Evolutionary conservation across 768 basidiomycete genomes (phyloP), one percentile per base, ranked within the genome.

Genomic region (Austroboletus eburneus): DNA sequence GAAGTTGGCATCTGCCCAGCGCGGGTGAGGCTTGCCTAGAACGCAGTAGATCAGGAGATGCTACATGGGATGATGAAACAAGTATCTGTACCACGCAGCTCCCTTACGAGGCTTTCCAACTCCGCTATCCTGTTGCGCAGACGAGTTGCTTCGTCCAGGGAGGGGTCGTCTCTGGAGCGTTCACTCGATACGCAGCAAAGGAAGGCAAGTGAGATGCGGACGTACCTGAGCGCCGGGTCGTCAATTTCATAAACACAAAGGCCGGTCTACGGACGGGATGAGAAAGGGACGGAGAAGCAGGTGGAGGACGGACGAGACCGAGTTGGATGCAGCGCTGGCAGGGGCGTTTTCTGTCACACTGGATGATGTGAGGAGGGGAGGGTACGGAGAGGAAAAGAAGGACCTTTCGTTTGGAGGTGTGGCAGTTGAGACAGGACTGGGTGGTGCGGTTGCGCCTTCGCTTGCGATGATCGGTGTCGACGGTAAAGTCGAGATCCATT

Each of bases 241-340:
- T 94, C 92, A 53, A 94, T 87, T 62, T 95, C 92, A 56, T 95
- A 95, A 1, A 95, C 91, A 64, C 92, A 95, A 16, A 94, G 85
- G 42, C 92, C 92, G 18, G 92, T 94, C 88, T 91, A 6, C 3
- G 41, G 56, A 14, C 18, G 41, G 3, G 48, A 43, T 39, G 36
- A 54, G 51, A 25, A 24, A 43, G 8, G 33, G 30, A 46, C 34
- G 29, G 42, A 2, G 20, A 36, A 40, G 25, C 16, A 22, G 33
- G 45, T 23, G 24, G 46, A 45, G n/a, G 17, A 54, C 65, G 50
- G 70, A 91, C 91, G 66, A 94, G 69, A 45, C 91, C 90, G 18
- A 93, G 78, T 53, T 92, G 87, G 47, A 92, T 93, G 67, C 91
- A 94, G 41, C 91, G 75, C 58, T 87, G 84, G 68, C 92, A 95